phyloP scores from a whole-genome alignment of 805 yeast species.

The Scheffersomyces coipomensis region DNA sequence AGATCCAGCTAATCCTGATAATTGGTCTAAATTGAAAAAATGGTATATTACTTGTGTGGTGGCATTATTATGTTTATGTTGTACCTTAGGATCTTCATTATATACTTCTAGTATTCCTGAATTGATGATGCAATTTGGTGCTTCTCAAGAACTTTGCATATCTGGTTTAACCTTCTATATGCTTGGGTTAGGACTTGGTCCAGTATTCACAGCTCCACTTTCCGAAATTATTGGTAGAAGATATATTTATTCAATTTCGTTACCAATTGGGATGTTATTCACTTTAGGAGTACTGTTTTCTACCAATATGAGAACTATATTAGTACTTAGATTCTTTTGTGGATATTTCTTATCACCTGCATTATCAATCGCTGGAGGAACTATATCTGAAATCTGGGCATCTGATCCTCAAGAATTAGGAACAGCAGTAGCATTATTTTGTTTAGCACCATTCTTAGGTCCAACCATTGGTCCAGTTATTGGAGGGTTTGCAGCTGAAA shows the following conservation, averaged over 20 bases:
- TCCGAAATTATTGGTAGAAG: conserved; percentile 71
- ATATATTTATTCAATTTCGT: conserved; percentile 54
- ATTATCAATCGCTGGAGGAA: conserved; percentile 81
- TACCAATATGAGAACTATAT: conserved; percentile 54
- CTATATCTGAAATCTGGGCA: conserved; percentile 74
- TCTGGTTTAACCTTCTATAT: conserved; percentile 70
- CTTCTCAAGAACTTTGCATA: conserved; percentile 59
- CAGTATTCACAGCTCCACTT: conserved; percentile 69
- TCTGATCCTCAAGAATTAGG: conserved; percentile 54
- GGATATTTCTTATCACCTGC: conserved; percentile 82
- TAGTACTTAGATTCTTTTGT: conserved; percentile 70
- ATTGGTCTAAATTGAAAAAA: conserved; percentile 64
- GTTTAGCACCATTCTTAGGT: conserved; percentile 77
- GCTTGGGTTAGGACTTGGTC: conserved; percentile 70
- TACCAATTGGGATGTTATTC: conserved; percentile 68
- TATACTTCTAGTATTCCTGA: conserved; percentile 65
- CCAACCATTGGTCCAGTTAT: conserved; percentile 76
- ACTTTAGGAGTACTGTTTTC: conserved; percentile 74
- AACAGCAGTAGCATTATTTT: conserved; percentile 74
- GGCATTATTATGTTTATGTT: conserved; percentile 64
- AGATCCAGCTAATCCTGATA: conserved; percentile 64
- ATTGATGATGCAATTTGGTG: conserved; percentile 45
- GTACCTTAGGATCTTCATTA: conserved; percentile 73
- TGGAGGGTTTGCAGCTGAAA: conserved; percentile 69
- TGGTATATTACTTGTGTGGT: conserved; percentile 67